A percentile compares a stretch with the other conserved stretches of the same genome.
phyloP scores from a whole-genome alignment of 2,329 filamentous ascomycete genomes.

The Cladosporium sp. region DNA sequence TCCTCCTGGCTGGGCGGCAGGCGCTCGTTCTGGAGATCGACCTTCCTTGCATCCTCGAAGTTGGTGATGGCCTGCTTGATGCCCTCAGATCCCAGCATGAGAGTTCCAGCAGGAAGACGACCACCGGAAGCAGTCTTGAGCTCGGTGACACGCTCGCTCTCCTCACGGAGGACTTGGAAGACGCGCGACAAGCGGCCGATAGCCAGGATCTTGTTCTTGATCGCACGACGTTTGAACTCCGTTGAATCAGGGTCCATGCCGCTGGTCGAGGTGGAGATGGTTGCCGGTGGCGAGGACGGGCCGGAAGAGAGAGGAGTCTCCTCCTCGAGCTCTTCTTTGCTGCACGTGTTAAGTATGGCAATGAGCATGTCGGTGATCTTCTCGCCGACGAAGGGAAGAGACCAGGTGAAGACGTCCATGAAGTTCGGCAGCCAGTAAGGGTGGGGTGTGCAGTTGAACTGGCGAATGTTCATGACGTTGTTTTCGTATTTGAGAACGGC shows the following conservation, averaged over 20 bases:
- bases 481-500: slow-evolving; percentile 99
- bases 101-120: slow-evolving; percentile 84
- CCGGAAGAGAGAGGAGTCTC: slow-evolving; percentile 73
- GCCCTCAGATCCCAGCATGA: slow-evolving; percentile 96
- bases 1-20: slow-evolving; percentile 90
- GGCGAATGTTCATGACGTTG: slow-evolving; percentile 99
- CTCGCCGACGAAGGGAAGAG: slow-evolving; percentile 93
- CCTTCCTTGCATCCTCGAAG: slow-evolving; percentile 95
- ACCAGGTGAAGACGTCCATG: slow-evolving; percentile 99
- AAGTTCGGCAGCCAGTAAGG: slow-evolving; percentile 99
- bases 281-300: slow-evolving; percentile 68
- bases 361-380: slow-evolving; percentile 99
- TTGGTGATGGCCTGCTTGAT: slow-evolving; percentile 97
- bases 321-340: slow-evolving; percentile 92
- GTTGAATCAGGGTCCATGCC: slow-evolving; percentile 73
- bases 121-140: slow-evolving; percentile 95
- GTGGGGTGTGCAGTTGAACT: slow-evolving; percentile 99
- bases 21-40: slow-evolving; percentile 93
- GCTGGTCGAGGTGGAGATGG: slow-evolving; percentile 29
- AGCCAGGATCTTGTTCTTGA: slow-evolving; percentile 99
- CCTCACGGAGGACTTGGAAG: slow-evolving; percentile 96
- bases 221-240: slow-evolving; percentile 90
- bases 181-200: slow-evolving; percentile 95
- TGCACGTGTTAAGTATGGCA: slow-evolving; percentile 95
- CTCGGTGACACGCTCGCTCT: slow-evolving; percentile 94